Percentiles rank a stretch among this genome's conserved stretches.
These are phyloP conservation scores for Zizania latifolia DNA, from an alignment of 176 grass and related monocot genomes.

Conservation along the genomic window DNA sequence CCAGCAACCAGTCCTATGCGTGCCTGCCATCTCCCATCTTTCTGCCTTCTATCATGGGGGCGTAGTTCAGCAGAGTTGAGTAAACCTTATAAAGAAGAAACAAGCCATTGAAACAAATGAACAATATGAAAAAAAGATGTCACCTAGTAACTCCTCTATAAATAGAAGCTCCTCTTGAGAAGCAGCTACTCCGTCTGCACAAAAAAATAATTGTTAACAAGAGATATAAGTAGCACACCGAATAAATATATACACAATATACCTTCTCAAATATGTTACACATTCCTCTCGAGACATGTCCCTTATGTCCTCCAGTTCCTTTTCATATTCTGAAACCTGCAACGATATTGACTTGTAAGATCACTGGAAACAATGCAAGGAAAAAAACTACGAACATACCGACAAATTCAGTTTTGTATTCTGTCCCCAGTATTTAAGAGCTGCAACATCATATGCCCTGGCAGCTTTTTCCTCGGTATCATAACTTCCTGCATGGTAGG, in stretches of 20 bases:
- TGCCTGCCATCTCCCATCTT: slow-evolving; percentile 97
- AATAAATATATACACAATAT: slow-evolving; percentile 24
- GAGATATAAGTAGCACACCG: neutral
- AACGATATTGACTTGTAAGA: slow-evolving; percentile 15
- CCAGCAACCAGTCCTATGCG: slow-evolving; percentile 89
- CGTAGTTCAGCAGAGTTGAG: slow-evolving; percentile 14
- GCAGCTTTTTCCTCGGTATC: slow-evolving; percentile 88
- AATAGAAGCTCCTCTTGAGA: slow-evolving; percentile 94
- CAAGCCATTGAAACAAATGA: neutral
- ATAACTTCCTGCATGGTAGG: slow-evolving; percentile 66
- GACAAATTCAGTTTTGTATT: slow-evolving; percentile 73
- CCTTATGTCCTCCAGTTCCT: slow-evolving; percentile 56
- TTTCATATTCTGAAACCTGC: slow-evolving; percentile 67
- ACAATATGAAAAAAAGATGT: slow-evolving; percentile 21
- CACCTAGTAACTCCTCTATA: slow-evolving; percentile 99
- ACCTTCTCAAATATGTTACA: slow-evolving; percentile 90
- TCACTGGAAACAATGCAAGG: neutral
- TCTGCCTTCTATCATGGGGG: slow-evolving; percentile 60
- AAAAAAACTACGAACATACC: slow-evolving; percentile 8
- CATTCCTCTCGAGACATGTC: slow-evolving; percentile 79
- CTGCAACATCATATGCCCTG: slow-evolving; percentile 85
- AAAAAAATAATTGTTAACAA: neutral
- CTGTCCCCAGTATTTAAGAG: slow-evolving; percentile 84
- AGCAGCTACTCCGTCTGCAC: slow-evolving; percentile 87
- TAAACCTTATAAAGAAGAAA: slow-evolving; percentile 19